These are phyloP conservation scores for Salvia hispanica DNA, from an alignment of 257 asterid genomes.

Conservation along the genomic window DNA sequence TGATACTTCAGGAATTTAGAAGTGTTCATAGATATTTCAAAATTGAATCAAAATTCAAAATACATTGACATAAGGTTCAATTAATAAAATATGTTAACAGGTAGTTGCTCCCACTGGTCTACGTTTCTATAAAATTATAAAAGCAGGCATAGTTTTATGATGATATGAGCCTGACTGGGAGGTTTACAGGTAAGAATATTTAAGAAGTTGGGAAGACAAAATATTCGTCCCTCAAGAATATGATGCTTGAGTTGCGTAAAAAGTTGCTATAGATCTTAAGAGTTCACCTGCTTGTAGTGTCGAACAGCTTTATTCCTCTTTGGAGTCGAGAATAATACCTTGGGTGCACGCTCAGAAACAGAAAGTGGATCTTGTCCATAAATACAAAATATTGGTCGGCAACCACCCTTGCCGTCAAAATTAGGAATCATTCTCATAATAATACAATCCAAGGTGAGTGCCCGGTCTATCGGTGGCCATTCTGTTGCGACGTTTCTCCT, in stretches of 20 bases:
- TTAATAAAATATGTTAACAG: background rate
- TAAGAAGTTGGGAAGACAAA: slow-evolving; percentile 5
- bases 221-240: background rate
- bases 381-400: slow-evolving; percentile 83
- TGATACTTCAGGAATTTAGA: slow-evolving; percentile 6
- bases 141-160: slow-evolving; percentile 9
- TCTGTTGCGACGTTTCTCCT: slow-evolving; percentile 82
- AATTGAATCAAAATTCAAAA: slow-evolving; percentile 18
- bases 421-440: slow-evolving; percentile 84
- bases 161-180: slow-evolving; percentile 2
- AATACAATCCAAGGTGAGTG: slow-evolving; percentile 82
- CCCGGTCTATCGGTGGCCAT: slow-evolving; percentile 96
- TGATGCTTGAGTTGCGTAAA: background rate
- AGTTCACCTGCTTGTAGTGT: slow-evolving; percentile 78
- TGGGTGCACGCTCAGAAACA: slow-evolving; percentile 70
- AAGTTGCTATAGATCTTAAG: slow-evolving; percentile 23
- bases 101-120: background rate
- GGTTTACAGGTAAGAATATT: slow-evolving; percentile 19
- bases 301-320: slow-evolving; percentile 71
- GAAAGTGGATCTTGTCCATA: slow-evolving; percentile 79
- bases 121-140: slow-evolving; percentile 7
- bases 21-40: background rate
- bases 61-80: slow-evolving; percentile 15
- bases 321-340: slow-evolving; percentile 77
- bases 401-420: slow-evolving; percentile 83